phyloP scores from a whole-genome alignment of 2,329 filamentous ascomycete genomes.

The Coniochaeta ligniaria region DNA sequence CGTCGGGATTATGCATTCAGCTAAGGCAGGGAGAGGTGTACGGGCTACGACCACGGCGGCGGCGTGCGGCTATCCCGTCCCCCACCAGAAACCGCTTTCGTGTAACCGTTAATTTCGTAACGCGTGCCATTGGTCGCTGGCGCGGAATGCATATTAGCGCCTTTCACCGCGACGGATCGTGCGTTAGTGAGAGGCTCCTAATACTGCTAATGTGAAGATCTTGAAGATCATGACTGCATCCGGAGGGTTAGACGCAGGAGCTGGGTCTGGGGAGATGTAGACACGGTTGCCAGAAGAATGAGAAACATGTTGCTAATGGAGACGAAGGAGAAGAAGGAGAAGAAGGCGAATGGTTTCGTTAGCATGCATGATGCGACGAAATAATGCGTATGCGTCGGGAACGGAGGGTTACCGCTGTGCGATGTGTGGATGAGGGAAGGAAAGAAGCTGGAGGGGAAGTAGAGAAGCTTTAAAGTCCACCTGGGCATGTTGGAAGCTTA shows the following conservation, averaged over 20 bases:
- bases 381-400: too few species aligned
- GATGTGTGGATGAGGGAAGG: neutral
- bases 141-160: neutral
- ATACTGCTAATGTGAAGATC: neutral
- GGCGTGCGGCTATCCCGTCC: neutral
- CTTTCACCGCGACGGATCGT: neutral
- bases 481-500: neutral
- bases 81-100: neutral
- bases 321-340: too few species aligned
- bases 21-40: neutral
- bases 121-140: neutral
- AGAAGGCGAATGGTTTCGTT: too few species aligned
- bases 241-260: too few species aligned
- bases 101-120: neutral
- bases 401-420: too few species aligned
- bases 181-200: neutral
- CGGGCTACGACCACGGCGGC: neutral
- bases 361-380: too few species aligned
- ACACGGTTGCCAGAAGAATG: too few species aligned
- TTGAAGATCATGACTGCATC: too few species aligned
- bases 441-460: neutral
- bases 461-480: neutral
- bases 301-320: too few species aligned
- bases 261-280: too few species aligned
- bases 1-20: slow-evolving; percentile 1